A percentile compares a stretch with the other conserved stretches of the same genome.
These are phyloP conservation scores for Cryptococcus neoformans DNA, from an alignment of 1,284 basidiomycete species.

Conservation along the genomic window DNA sequence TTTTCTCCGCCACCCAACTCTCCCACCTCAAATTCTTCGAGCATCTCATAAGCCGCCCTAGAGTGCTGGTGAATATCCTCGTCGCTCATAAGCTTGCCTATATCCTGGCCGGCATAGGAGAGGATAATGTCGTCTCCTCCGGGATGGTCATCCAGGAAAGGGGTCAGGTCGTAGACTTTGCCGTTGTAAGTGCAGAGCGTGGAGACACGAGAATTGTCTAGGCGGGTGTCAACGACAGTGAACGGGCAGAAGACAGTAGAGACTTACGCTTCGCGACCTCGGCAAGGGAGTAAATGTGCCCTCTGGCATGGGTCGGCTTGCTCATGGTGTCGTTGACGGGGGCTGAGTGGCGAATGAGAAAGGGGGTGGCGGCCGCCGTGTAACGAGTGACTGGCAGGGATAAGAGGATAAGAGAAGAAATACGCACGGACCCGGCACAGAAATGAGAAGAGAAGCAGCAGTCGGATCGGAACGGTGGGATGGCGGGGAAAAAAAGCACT, in stretches of 20 bases:
- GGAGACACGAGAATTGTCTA: constrained; percentile 39
- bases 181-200: constrained; percentile 49
- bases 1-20: constrained; percentile 71
- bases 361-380: not conserved
- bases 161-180: constrained; percentile 53
- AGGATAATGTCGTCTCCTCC: constrained; percentile 55
- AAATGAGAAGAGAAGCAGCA: too few species aligned
- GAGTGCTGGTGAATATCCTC: constrained; percentile 87
- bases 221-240: not conserved
- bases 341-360: too few species aligned
- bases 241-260: too few species aligned
- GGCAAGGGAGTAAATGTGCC: constrained; percentile 34
- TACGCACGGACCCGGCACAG: too few species aligned
- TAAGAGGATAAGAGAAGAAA: not conserved
- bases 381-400: not conserved
- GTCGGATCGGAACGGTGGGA: too few species aligned
- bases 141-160: constrained; percentile 53
- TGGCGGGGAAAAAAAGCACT: too few species aligned
- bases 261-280: constrained; percentile 45
- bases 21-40: constrained; percentile 82
- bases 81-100: constrained; percentile 79
- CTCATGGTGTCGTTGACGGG: constrained; percentile 2
- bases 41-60: constrained; percentile 84
- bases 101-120: constrained; percentile 76
- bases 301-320: constrained; percentile 6